phyloP scores from a whole-genome alignment of 169 alveolate species.

The Toxoplasma gondii region DNA sequence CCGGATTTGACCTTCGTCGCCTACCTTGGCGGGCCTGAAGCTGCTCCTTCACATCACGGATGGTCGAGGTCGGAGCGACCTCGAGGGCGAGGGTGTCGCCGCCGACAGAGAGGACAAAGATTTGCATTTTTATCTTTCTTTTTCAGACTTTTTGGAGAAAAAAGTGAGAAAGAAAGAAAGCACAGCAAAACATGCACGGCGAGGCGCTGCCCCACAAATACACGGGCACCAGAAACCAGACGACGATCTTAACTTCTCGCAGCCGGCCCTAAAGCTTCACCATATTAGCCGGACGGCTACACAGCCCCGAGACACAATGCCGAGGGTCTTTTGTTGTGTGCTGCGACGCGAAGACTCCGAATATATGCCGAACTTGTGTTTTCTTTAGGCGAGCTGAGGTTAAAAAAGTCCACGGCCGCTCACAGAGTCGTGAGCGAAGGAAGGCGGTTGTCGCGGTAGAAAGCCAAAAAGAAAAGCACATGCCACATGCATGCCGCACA shows the following conservation, averaged over 20 bases:
- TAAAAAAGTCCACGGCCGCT: no score
- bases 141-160: background rate
- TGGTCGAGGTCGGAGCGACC: constrained; percentile 67
- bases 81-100: constrained; percentile 66
- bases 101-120: constrained; percentile 60
- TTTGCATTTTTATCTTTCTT: constrained; percentile 46
- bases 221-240: background rate
- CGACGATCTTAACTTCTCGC: background rate
- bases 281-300: background rate
- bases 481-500: no score
- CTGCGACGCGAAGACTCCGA: background rate
- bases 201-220: background rate
- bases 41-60: constrained; percentile 68
- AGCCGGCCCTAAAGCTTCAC: background rate
- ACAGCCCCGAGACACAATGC: no score
- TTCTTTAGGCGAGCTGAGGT: no score
- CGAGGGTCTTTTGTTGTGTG: background rate
- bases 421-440: no score
- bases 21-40: constrained; percentile 45
- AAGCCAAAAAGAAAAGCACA: no score
- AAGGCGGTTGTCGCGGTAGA: no score
- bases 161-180: background rate
- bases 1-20: background rate
- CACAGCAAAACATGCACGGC: background rate
- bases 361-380: no score